A percentile compares a stretch with the other conserved stretches of the same genome.
Conservation (phyloP, 441 rosid genomes). For the Gossypium schwendimanii region DNA sequence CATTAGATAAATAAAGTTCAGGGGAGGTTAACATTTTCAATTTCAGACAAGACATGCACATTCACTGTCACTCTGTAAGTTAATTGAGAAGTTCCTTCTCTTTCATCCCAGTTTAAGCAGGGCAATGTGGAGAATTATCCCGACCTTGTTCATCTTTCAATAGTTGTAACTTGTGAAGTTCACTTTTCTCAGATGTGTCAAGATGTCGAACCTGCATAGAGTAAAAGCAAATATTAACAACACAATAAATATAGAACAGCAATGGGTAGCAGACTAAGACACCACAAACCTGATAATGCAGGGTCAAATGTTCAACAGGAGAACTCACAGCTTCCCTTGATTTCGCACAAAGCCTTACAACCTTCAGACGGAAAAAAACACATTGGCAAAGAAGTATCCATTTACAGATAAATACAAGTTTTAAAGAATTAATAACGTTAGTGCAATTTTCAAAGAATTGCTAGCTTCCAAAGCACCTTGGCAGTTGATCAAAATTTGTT, state of each 20-base stretch:
- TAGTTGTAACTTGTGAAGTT: constrained; percentile 92
- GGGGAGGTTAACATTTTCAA: neutral
- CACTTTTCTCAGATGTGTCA: constrained; percentile 98
- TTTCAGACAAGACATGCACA: neutral
- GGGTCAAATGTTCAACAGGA: constrained; percentile 98
- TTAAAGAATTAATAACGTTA: neutral
- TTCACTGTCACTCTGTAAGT: neutral
- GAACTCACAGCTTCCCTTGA: constrained; percentile 99
- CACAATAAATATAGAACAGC: neutral
- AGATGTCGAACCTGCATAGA: constrained; percentile 85
- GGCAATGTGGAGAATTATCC: neutral
- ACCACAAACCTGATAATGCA: constrained; percentile 88
- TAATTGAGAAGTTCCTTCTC: neutral
- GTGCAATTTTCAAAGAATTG: neutral
- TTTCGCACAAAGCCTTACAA: constrained; percentile 96
- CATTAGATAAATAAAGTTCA: neutral
- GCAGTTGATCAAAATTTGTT: neutral
- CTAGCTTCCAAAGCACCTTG: neutral
- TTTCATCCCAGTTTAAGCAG: neutral
- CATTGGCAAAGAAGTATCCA: neutral
- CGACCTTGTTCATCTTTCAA: constrained; percentile 99
- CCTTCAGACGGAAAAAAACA: constrained; percentile 35
- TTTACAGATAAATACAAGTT: constrained; percentile 3
- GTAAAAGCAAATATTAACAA: constrained; percentile 17
- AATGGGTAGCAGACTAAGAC: constrained; percentile 5